Evolutionary conservation across 192 early-diverging fungal species (phyloP), one percentile per base, ranked within the genome.

Genomic region (Coemansia sp.): DNA sequence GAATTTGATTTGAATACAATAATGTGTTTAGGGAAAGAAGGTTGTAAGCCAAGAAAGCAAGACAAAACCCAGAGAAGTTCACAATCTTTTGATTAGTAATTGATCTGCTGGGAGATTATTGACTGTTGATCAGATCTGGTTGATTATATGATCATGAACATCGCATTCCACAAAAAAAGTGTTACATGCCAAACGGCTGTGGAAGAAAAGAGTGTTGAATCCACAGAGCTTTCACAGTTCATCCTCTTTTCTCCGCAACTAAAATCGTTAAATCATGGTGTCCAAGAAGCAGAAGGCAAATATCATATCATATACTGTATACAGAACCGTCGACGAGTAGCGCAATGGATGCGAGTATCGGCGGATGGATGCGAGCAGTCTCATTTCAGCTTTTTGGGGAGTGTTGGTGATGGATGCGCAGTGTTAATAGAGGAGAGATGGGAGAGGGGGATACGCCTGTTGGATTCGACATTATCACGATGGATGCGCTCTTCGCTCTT

Each of bases 241-340:
- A 40, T 25, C 60, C 64, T 67, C 64, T 68, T 66, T 73, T 73
- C 70, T 66, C 70, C 40, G 60, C 70, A 57, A 73, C 70, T 73
- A 58, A 58, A 14, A 54, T 69, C 36, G 54, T 73, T 57, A 25
- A 44, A 73, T 22, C 66, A 75, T 75, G 72, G 72, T 75, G 62
- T 75, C 65, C 72, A 75, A 75, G 72, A 75, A 75, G 62, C 72
- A 75, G 66, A 75, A 75, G 72, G 72, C 57, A 74, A 68, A 61
- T 68, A 74, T 74, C 65, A 42, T 20, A 37, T 29, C 20, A 40
- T 53, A 15, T 54, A 33, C 7, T 19, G 23, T 48, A 48, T 0
- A 48, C 15, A 23, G 20, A 9, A 47, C 53, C 11, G 50, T 47
- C 36, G 28, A 13, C 22, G 4, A 28, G 25, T 37, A 44, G 57